Evolutionary conservation across 2,329 filamentous ascomycete species (phyloP).

Genomic region (Lecanicillium sp.): DNA sequence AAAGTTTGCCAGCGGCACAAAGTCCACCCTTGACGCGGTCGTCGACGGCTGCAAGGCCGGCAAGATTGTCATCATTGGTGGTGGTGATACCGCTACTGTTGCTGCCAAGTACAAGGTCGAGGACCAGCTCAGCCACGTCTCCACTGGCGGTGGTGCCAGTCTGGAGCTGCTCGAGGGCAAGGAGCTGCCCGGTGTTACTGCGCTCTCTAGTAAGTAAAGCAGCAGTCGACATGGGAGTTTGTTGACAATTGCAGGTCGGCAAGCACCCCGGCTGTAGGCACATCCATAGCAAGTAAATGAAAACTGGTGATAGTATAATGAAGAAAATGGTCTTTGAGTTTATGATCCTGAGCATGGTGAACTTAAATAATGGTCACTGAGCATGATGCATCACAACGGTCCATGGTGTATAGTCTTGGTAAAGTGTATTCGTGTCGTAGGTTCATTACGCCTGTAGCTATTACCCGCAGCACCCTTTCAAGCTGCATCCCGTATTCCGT

Average conservation of each 20-base stretch:
- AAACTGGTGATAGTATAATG: too few relatives aligned
- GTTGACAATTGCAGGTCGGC: background rate
- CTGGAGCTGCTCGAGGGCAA: conserved; percentile 97
- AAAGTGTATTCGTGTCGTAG: too few relatives aligned
- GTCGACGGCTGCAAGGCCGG: conserved; percentile 71
- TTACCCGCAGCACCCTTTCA: too few relatives aligned
- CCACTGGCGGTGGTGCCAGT: conserved; percentile 90
- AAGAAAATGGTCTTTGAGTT: too few relatives aligned
- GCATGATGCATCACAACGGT: too few relatives aligned
- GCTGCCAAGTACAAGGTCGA: conserved; percentile 96
- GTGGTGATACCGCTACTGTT: conserved; percentile 95
- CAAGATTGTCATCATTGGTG: conserved; percentile 97
- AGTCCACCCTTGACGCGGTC: conserved; percentile 82
- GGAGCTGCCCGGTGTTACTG: conserved; percentile 86
- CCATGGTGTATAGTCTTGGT: too few relatives aligned
- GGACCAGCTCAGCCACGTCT: conserved; percentile 96
- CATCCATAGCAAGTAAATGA: too few relatives aligned
- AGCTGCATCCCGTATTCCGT: too few relatives aligned
- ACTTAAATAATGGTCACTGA: too few relatives aligned
- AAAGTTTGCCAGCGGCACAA: conserved; percentile 86
- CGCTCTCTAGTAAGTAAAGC: conserved; percentile 70
- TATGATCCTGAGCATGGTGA: too few relatives aligned
- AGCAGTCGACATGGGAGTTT: background rate
- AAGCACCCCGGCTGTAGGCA: too few relatives aligned
- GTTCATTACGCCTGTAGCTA: too few relatives aligned